Conservation (phyloP, 2,329 filamentous ascomycete genomes). For the Lachnellula subtilissima region DNA sequence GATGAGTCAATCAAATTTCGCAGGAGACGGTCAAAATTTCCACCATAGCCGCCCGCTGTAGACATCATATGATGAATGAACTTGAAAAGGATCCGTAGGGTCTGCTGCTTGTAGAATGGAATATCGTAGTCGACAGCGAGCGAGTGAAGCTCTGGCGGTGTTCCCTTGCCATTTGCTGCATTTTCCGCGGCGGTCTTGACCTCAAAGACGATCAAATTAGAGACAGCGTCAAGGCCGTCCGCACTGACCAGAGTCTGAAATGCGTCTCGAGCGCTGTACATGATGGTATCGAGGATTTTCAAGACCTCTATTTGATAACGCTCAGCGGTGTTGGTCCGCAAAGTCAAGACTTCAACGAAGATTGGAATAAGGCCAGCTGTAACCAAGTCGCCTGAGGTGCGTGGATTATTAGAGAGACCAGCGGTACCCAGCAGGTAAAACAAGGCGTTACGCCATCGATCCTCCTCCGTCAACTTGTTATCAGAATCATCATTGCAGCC, state of each 20-base stretch:
- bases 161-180: slow-evolving; percentile 65
- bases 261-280: slow-evolving; percentile 79
- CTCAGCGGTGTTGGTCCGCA: slow-evolving; percentile 77
- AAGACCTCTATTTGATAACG: slow-evolving; percentile 80
- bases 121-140: slow-evolving; percentile 88
- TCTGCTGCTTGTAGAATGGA: slow-evolving; percentile 88
- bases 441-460: slow-evolving; percentile 85
- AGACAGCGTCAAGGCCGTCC: slow-evolving; percentile 82
- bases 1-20: slow-evolving; percentile 94
- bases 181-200: slow-evolving; percentile 65
- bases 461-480: slow-evolving; percentile 60
- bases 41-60: slow-evolving; percentile 62
- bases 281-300: slow-evolving; percentile 80
- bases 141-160: slow-evolving; percentile 67
- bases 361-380: slow-evolving; percentile 85
- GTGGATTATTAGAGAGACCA: slow-evolving; percentile 62
- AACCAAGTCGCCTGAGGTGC: slow-evolving; percentile 78
- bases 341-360: slow-evolving; percentile 79
- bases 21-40: slow-evolving; percentile 83
- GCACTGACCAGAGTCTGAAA: slow-evolving; percentile 78
- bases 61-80: slow-evolving; percentile 95
- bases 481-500: slow-evolving; percentile 52
- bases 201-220: slow-evolving; percentile 78
- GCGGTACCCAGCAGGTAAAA: slow-evolving; percentile 77
- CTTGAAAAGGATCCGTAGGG: slow-evolving; percentile 88